phyloP scores from a whole-genome alignment of 2,329 filamentous ascomycete genomes.

The Boeremia lycopersici region DNA sequence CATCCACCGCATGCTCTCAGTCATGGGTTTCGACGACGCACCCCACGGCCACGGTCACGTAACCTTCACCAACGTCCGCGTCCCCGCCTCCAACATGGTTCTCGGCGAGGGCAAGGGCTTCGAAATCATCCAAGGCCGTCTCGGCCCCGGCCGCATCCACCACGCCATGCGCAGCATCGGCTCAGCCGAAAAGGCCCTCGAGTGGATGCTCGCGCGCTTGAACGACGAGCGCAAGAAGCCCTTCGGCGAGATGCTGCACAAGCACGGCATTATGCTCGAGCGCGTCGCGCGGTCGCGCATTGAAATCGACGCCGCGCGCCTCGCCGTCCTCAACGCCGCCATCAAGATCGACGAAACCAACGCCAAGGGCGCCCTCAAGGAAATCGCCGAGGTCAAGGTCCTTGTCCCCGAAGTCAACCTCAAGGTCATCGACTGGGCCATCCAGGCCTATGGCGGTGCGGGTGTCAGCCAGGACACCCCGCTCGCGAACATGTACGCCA shows the following conservation, averaged over 20 bases:
- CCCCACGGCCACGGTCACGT: constrained; percentile 97
- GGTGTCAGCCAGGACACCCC: constrained; percentile 96
- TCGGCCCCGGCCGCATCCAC: constrained; percentile 95
- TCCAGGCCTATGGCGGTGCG: constrained; percentile 89
- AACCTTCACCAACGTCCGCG: constrained; percentile 85
- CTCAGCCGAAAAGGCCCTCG: constrained; percentile 85
- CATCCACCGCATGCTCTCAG: constrained; percentile 90
- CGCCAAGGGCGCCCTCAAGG: constrained; percentile 86
- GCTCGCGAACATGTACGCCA: constrained; percentile 76
- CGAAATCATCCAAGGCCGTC: constrained; percentile 96
- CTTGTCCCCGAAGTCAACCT: constrained; percentile 82
- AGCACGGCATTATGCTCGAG: constrained; percentile 94
- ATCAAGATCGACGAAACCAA: constrained; percentile 90
- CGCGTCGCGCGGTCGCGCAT: constrained; percentile 92
- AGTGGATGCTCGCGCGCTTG: constrained; percentile 92
- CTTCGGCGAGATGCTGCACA: constrained; percentile 83
- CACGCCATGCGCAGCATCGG: constrained; percentile 97
- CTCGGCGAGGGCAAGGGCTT: constrained; percentile 94
- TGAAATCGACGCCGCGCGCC: constrained; percentile 89
- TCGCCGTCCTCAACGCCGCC: constrained; percentile 91
- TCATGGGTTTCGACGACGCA: constrained; percentile 98
- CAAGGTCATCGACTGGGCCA: constrained; percentile 88
- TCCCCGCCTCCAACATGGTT: constrained; percentile 82
- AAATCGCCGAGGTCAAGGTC: constrained; percentile 96
- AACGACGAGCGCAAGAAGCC: constrained; percentile 91